Evolutionary conservation across 108 stramenopile genomes (phyloP).

Genomic region (Cylindrotheca closterium): DNA sequence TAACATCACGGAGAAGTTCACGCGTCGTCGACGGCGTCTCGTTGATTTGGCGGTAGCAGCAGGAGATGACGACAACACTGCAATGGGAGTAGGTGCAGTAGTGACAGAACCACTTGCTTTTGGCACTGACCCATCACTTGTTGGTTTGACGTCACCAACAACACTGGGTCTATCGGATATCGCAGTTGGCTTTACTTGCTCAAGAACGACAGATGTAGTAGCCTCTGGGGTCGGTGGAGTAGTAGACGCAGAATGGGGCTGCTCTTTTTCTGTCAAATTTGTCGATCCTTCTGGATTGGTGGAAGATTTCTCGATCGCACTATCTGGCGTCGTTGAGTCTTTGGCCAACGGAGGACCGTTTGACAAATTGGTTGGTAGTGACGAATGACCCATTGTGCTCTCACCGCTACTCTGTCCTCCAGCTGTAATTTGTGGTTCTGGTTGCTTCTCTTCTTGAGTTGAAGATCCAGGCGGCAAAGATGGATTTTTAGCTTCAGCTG

Average conservation of each 20-base stretch:
- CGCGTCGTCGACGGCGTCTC: conserved; percentile 47
- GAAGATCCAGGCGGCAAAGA: too few relatives aligned
- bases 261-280: too few relatives aligned
- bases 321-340: too few relatives aligned
- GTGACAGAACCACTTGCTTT: not conserved
- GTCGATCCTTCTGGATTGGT: too few relatives aligned
- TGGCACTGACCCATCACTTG: not conserved
- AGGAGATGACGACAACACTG: not conserved
- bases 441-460: too few relatives aligned
- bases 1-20: conserved; percentile 56
- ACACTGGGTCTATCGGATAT: not conserved
- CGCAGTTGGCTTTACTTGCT: not conserved
- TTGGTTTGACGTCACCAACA: not conserved
- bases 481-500: too few relatives aligned
- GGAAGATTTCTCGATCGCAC: too few relatives aligned
- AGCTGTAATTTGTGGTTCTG: too few relatives aligned
- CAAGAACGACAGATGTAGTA: not conserved
- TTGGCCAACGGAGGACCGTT: too few relatives aligned
- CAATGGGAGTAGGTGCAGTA: not conserved
- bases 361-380: too few relatives aligned
- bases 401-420: too few relatives aligned
- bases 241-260: not conserved
- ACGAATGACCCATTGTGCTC: too few relatives aligned
- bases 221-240: not conserved
- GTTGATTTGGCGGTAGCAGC: conserved; percentile 1